These are phyloP conservation scores for Bruguiera sexangula DNA, from an alignment of 345 rosid species.

Conservation along the genomic window DNA sequence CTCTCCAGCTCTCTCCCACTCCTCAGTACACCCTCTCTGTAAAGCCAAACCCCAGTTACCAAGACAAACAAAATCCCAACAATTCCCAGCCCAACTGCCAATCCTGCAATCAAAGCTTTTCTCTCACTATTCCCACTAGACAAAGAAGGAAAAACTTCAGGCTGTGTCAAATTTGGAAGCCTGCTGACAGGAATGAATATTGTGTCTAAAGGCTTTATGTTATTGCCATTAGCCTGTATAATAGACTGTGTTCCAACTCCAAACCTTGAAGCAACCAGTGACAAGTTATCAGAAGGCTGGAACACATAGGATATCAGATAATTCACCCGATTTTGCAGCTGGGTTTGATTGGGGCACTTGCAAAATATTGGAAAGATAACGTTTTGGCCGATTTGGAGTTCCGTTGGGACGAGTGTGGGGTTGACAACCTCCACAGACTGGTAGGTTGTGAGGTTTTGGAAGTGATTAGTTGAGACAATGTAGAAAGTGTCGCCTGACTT, in stretches of 20 bases:
- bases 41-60: conserved; percentile 20
- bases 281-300: conserved; percentile 54
- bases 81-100: conserved; percentile 52
- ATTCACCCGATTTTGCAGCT: conserved; percentile 23
- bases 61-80: conserved; percentile 33
- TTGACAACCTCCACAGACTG: conserved; percentile 59
- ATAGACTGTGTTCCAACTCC: conserved; percentile 37
- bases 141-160: conserved; percentile 23
- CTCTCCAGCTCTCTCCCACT: conserved; percentile 19
- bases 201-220: conserved; percentile 32
- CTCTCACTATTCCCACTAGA: conserved; percentile 33
- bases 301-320: conserved; percentile 58
- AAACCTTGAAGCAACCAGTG: conserved; percentile 52
- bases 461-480: conserved; percentile 24
- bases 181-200: conserved; percentile 49
- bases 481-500: conserved; percentile 42
- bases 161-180: conserved; percentile 49
- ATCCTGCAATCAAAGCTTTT: conserved; percentile 43
- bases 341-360: conserved; percentile 55
- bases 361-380: conserved; percentile 56
- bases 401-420: conserved; percentile 44
- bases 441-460: conserved; percentile 58
- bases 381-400: conserved; percentile 35
- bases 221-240: conserved; percentile 41
- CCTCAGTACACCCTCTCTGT: conserved; percentile 27